Evolutionary conservation across 352 stramenopile species (phyloP).

Genomic region (Phytophthora constricta): DNA sequence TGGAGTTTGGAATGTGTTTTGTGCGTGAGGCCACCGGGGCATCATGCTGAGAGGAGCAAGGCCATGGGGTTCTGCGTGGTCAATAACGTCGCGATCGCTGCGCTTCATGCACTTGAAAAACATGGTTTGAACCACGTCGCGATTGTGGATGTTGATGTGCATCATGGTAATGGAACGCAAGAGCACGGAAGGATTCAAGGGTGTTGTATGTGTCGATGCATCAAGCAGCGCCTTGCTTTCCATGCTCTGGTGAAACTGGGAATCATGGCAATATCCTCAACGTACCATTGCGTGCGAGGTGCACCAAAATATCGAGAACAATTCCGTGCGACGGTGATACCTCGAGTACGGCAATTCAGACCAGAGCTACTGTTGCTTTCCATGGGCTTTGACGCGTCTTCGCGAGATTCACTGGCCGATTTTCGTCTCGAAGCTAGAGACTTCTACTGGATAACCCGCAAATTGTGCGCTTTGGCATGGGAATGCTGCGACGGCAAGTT

Average conservation of each 20-base stretch:
- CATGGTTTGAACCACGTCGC: constrained; percentile 53
- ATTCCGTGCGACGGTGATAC: constrained; percentile 41
- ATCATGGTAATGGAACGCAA: constrained; percentile 91
- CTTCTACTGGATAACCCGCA: constrained; percentile 66
- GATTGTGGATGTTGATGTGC: constrained; percentile 83
- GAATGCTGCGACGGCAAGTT: constrained; percentile 50
- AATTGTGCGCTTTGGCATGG: constrained; percentile 51
- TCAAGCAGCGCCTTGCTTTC: constrained; percentile 56
- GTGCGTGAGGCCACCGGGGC: constrained; percentile 76
- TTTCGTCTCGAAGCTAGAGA: constrained; percentile 50
- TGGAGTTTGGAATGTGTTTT: constrained; percentile 84
- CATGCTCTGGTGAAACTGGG: constrained; percentile 49
- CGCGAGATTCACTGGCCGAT: constrained; percentile 52
- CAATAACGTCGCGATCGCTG: constrained; percentile 95
- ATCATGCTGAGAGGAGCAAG: constrained; percentile 56
- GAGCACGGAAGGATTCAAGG: constrained; percentile 36
- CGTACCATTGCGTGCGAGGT: constrained; percentile 46
- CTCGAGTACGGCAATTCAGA: constrained; percentile 57
- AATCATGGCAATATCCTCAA: constrained; percentile 52
- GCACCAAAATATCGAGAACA: constrained; percentile 44
- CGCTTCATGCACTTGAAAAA: constrained; percentile 90
- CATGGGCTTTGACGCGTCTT: constrained; percentile 86
- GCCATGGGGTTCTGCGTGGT: constrained; percentile 94
- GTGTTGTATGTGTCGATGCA: constrained; percentile 67
- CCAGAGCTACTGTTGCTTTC: constrained; percentile 89